Evolutionary conservation across 2,329 filamentous ascomycete species (phyloP).

Genomic region (Saccharata proteae): DNA sequence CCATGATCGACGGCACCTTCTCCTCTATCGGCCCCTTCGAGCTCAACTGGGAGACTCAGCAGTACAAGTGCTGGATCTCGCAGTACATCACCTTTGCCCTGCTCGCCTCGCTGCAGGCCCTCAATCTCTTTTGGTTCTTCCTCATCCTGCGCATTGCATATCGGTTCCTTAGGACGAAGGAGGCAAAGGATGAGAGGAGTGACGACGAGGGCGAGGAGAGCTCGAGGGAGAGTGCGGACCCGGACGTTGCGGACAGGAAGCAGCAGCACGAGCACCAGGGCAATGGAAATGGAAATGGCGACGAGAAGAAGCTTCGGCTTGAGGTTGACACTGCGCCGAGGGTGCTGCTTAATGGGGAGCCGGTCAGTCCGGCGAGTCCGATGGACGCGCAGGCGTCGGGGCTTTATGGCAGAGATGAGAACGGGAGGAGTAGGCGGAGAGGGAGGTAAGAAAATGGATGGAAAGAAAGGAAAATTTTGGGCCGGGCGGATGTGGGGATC

Average conservation of each 20-base stretch:
- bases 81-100: slow-evolving; percentile 56
- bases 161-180: slow-evolving; percentile 50
- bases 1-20: slow-evolving; percentile 59
- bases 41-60: slow-evolving; percentile 62
- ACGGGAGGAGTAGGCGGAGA: slow-evolving; percentile 6
- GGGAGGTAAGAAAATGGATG: slow-evolving; percentile 14
- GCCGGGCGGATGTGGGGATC: too few species aligned
- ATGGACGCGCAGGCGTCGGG: neutral
- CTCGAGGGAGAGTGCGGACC: slow-evolving; percentile 34
- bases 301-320: slow-evolving; percentile 4
- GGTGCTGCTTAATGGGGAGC: slow-evolving; percentile 18
- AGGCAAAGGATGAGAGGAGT: slow-evolving; percentile 58
- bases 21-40: slow-evolving; percentile 61
- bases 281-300: slow-evolving; percentile 8
- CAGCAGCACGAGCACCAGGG: slow-evolving; percentile 1
- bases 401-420: neutral
- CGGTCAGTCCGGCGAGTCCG: slow-evolving; percentile 8
- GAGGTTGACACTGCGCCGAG: slow-evolving; percentile 12
- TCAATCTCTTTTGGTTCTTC: slow-evolving; percentile 75
- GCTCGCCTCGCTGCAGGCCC: slow-evolving; percentile 54
- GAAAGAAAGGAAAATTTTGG: neutral
- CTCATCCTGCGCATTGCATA: slow-evolving; percentile 65
- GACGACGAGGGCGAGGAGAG: slow-evolving; percentile 51
- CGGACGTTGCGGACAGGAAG: slow-evolving; percentile 12
- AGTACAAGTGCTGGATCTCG: slow-evolving; percentile 64